Evolutionary conservation across 2,329 filamentous ascomycete genomes (phyloP).

Genomic region (Rasamsonia emersonii): DNA sequence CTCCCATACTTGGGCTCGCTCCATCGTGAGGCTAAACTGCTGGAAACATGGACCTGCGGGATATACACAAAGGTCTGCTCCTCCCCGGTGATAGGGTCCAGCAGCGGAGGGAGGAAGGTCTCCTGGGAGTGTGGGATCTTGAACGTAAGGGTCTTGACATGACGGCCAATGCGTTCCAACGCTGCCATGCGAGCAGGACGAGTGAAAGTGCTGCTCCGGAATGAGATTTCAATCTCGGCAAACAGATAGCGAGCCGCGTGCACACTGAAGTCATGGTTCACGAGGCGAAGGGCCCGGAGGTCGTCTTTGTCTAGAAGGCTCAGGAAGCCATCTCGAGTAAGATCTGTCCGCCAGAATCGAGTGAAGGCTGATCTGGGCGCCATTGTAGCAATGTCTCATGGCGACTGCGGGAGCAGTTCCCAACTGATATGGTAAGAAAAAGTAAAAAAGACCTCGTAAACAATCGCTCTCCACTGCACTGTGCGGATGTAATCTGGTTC

Average conservation of each 20-base stretch:
- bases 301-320: constrained; percentile 23
- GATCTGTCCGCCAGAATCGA: constrained; percentile 29
- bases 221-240: constrained; percentile 36
- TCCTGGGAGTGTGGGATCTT: constrained; percentile 65
- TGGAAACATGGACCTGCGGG: constrained; percentile 56
- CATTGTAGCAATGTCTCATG: too few relatives aligned
- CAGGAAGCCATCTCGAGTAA: constrained; percentile 24
- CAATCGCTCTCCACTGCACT: too few relatives aligned
- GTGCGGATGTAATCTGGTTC: too few relatives aligned
- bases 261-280: constrained; percentile 25
- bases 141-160: constrained; percentile 72
- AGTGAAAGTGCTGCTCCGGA: constrained; percentile 61
- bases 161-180: constrained; percentile 65
- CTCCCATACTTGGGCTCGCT: constrained; percentile 64
- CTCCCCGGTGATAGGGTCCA: constrained; percentile 66
- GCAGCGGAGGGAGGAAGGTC: constrained; percentile 75
- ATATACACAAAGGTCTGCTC: constrained; percentile 77
- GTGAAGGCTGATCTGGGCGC: too few relatives aligned
- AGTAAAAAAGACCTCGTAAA: too few relatives aligned
- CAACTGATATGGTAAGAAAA: too few relatives aligned
- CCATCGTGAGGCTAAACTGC: constrained; percentile 47
- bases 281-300: constrained; percentile 25
- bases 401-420: too few relatives aligned
- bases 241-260: constrained; percentile 32
- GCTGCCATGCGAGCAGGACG: constrained; percentile 64